Base-by-base conservation (phyloP, 352 stramenopile species). In the Globisporangium rhizosaccharum region DNA sequence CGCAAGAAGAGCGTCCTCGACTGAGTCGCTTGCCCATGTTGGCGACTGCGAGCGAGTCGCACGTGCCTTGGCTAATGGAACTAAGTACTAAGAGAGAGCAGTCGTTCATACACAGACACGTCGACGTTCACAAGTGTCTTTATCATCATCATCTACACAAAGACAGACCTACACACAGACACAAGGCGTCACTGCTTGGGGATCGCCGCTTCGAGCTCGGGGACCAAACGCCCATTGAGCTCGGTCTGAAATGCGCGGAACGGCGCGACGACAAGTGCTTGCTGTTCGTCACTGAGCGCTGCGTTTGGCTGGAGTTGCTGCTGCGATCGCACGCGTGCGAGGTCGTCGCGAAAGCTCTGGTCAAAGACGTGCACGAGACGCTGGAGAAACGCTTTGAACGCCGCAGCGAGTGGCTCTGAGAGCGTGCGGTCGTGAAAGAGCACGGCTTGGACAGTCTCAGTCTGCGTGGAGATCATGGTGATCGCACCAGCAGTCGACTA, bases 391-490 rank as follows among this genome's bases (percentile, higher is more conserved):
- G 59, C 51, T 33, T 82, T 82, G 17, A 91, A 70, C 23, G 68
- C 64, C 20, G 65, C 68, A 1, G 67, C 74, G 12, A 76, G 71
- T 47, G 66, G 68, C 33, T 88, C 73, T 1, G 70, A 75, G 54
- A 75, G 44, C 20, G 73, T 84, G 23, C 80, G 76, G 50, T 92
- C 82, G 57, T 94, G 82, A 56, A 94, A 94, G 36, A 94, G 69
- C 50, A 90, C 82, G 18, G 68, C 80, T 41, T 92, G 82, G 46
- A 89, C 61, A 20, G 52, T 65, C 41, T 79, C 75, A 51, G 74
- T 81, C 53, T 90, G 69, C 42, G 82, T 70, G 4, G 80, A 82
- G n/a, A 87, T 72, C 82, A 94, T 90, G 54, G 87, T 70, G n/a
- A 93, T 65, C 36, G 76, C 74, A 1, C 68, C 70, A 0, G 71